Evolutionary conservation across 2,329 filamentous ascomycete genomes (phyloP).

Genomic region (Pyricularia sp.): DNA sequence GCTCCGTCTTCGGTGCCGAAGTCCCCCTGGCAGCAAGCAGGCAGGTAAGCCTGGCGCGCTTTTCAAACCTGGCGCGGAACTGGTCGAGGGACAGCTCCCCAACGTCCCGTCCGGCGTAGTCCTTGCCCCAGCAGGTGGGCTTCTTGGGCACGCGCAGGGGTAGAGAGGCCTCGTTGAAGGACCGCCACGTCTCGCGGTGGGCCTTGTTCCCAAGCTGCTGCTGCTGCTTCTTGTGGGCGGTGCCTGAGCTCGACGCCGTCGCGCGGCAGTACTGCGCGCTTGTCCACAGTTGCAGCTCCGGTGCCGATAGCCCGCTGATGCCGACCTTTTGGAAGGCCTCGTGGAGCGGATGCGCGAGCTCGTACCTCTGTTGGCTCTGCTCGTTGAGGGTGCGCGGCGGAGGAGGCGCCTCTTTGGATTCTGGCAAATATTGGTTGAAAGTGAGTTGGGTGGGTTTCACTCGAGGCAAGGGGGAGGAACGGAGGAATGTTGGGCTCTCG

Average conservation of each 20-base stretch:
- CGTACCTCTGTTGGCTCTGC: constrained; percentile 35
- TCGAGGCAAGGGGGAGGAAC: neutral
- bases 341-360: constrained; percentile 40
- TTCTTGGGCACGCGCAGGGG: constrained; percentile 32
- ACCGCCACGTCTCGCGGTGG: constrained; percentile 49
- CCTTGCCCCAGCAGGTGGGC: constrained; percentile 36
- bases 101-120: constrained; percentile 38
- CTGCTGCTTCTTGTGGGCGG: constrained; percentile 4
- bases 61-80: constrained; percentile 31
- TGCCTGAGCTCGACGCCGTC: constrained; percentile 21
- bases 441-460: neutral
- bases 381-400: constrained; percentile 36
- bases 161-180: constrained; percentile 40
- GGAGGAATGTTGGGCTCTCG: neutral
- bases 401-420: constrained; percentile 16
- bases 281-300: constrained; percentile 39
- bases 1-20: constrained; percentile 13
- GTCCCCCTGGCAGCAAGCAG: constrained; percentile 19
- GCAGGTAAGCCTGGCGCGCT: constrained; percentile 31
- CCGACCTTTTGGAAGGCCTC: constrained; percentile 33
- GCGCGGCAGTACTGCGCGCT: constrained; percentile 35
- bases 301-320: constrained; percentile 32
- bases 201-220: constrained; percentile 29
- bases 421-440: neutral
- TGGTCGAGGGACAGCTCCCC: constrained; percentile 37